These are phyloP conservation scores for Monotropa hypopitys DNA, from an alignment of 179 eudicot genomes.

Conservation along the genomic window DNA sequence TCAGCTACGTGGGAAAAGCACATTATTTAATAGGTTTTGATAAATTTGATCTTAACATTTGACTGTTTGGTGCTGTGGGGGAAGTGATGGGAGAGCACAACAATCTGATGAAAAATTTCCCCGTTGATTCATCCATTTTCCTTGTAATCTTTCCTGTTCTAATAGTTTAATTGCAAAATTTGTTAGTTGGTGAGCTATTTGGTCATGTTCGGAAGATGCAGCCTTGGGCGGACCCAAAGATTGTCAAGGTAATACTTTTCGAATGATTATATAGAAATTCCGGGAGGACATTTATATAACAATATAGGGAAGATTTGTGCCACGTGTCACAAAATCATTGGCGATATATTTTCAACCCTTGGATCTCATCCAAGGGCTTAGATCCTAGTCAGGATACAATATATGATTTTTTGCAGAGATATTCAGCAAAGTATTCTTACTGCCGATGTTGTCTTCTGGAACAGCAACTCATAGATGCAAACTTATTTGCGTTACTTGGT, in stretches of 20 bases:
- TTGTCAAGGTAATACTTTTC: slow-evolving; percentile 51
- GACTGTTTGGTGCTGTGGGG: not conserved
- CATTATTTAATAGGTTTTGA: not conserved
- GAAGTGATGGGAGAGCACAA: not conserved
- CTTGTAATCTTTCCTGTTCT: not conserved
- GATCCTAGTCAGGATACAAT: too few species aligned
- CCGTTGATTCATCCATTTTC: not conserved
- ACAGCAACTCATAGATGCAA: slow-evolving; percentile 67
- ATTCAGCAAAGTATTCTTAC: not conserved
- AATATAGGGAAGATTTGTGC: too few species aligned
- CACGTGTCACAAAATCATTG: too few species aligned
- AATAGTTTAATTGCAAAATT: slow-evolving; percentile 1
- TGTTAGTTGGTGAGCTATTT: slow-evolving; percentile 70
- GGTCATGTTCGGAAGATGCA: slow-evolving; percentile 68
- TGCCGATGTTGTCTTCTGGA: slow-evolving; percentile 8
- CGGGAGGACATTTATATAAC: not conserved
- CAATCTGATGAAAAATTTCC: not conserved
- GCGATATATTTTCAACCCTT: too few species aligned
- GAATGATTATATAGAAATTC: not conserved
- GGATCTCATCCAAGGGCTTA: too few species aligned
- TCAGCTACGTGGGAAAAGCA: not conserved
- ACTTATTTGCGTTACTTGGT: slow-evolving; percentile 54
- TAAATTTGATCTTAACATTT: not conserved
- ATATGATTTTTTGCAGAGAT: not conserved
- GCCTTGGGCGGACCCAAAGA: slow-evolving; percentile 95